Evolutionary conservation across 495 filamentous ascomycete species (phyloP).

Genomic region (Penicillium cosmopolitanum): DNA sequence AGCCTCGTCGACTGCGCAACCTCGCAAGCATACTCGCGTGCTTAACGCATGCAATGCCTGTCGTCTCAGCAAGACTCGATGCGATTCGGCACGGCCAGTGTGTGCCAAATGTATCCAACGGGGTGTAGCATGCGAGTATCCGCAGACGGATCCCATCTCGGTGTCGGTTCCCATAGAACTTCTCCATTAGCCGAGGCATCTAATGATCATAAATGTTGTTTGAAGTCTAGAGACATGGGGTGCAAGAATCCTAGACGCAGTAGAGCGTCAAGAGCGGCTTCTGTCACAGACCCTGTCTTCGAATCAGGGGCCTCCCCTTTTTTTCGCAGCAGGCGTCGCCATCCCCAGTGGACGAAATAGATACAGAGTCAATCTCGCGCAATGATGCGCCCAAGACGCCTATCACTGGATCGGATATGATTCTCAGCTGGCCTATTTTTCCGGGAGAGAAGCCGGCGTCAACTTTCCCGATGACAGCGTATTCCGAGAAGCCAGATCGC

Average conservation of each 20-base stretch:
- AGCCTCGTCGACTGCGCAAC: constrained; percentile 14
- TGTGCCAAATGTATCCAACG: constrained; percentile 36
- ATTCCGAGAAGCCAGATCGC: constrained; percentile 32
- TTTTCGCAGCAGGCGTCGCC: constrained; percentile 17
- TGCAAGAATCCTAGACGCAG: constrained; percentile 30
- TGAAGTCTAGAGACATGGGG: constrained; percentile 33
- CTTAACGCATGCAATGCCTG: constrained; percentile 36
- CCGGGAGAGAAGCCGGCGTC: constrained; percentile 30
- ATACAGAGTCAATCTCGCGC: constrained; percentile 33
- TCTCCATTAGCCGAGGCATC: constrained; percentile 15
- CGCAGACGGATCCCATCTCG: constrained; percentile 33
- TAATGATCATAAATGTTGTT: constrained; percentile 18
- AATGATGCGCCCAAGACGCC: constrained; percentile 36
- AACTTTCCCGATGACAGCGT: constrained; percentile 32
- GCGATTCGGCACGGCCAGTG: constrained; percentile 32
- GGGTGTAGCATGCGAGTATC: constrained; percentile 35
- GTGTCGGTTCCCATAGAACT: constrained; percentile 28
- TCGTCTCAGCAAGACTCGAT: constrained; percentile 36
- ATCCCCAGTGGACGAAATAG: constrained; percentile 25
- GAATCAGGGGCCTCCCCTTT: constrained; percentile 8
- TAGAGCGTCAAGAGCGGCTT: constrained; percentile 34
- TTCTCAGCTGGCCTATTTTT: constrained; percentile 37
- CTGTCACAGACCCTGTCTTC: constrained; percentile 24
- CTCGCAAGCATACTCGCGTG: constrained; percentile 36
- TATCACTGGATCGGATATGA: constrained; percentile 38